A percentile compares a stretch with the other conserved stretches of the same genome.
phyloP scores from a whole-genome alignment of 179 eudicot species.

The Spinacia oleracea region DNA sequence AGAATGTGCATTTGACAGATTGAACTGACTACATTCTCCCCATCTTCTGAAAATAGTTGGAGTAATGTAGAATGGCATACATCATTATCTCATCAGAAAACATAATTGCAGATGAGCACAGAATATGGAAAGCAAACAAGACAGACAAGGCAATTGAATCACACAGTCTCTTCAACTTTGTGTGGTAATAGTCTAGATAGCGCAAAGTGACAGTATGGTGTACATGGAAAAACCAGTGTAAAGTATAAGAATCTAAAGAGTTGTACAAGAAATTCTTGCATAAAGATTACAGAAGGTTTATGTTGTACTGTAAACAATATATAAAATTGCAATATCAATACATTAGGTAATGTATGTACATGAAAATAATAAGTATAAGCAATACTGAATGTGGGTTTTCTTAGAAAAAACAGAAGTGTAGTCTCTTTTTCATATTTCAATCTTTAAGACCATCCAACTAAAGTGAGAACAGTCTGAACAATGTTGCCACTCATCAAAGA shows the following conservation, averaged over 20 bases:
- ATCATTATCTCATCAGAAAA: slow-evolving; percentile 8
- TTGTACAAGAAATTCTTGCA: no score
- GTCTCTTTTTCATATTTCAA: slow-evolving; percentile 3
- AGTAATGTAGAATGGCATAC: slow-evolving; percentile 18
- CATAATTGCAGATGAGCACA: slow-evolving; percentile 1
- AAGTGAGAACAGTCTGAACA: slow-evolving; percentile 46
- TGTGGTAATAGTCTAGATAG: no score
- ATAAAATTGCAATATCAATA: neutral
- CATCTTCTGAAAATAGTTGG: slow-evolving; percentile 50
- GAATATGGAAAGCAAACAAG: neutral
- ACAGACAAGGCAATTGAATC: neutral
- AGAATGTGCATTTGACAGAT: slow-evolving; percentile 22
- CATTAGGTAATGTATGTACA: neutral
- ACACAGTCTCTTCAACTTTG: no score
- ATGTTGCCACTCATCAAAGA: slow-evolving; percentile 61
- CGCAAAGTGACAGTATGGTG: no score
- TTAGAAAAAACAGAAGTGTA: neutral
- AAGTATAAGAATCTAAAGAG: no score
- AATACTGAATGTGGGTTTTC: neutral
- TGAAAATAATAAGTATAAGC: neutral
- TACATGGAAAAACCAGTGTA: no score
- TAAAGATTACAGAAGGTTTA: no score
- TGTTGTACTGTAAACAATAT: neutral
- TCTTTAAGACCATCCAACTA: slow-evolving; percentile 48
- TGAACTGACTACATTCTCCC: slow-evolving; percentile 13